Base-by-base conservation (phyloP, 139 green algal species). In the Micractinium conductrix region DNA sequence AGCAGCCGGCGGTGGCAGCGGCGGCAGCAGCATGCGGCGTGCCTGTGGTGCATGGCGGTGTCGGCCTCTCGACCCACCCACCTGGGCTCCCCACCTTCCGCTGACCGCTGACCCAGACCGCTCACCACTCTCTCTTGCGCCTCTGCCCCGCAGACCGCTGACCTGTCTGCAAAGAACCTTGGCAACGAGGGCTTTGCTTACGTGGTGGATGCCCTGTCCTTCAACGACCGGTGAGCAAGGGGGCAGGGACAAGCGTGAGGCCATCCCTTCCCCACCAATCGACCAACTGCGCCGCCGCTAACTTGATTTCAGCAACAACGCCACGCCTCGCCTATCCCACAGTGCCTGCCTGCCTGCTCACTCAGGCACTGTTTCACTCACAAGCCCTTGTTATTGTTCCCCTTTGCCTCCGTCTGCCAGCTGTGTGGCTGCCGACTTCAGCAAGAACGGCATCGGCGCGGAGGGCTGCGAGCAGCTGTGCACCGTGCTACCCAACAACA, bases 401-500 rank as follows among this genome's bases (percentile, higher is more conserved):
- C 17, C 58, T 30, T 19, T 19, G 48, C 48, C 48, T n/a, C 58
- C 22, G 16, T 9, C 58, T 10, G 10, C 65, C 85, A 91, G 88
- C 30, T 97, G 94, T 73, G 74, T 89, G 58, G 87, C 87, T 1
- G 84, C 95, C 44, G 94, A 99, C 85, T 91, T 99, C 17, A 92
- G 81, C 84, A 97, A 96, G 63, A 99, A 99, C 87, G 97, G 94
- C 30, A 96, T 99, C 50, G 96, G 93, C 0, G 55, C 86, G 28
- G 76, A 92, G 55, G 96, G 95, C 45, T 85, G 91, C 3, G 87
- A 83, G 28, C 89, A 94, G 48, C 89, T 99, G 48, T 88, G 82
- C 58, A 88, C 95, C 78, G 92, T 92, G 67, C 79, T 96, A 81
- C 81, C 79, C 55, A 89, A 86, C 78, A 96, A 93, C 55, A 70